These are phyloP conservation scores for Rickenella mellea DNA, from an alignment of 768 basidiomycete species.

Conservation along the genomic window DNA sequence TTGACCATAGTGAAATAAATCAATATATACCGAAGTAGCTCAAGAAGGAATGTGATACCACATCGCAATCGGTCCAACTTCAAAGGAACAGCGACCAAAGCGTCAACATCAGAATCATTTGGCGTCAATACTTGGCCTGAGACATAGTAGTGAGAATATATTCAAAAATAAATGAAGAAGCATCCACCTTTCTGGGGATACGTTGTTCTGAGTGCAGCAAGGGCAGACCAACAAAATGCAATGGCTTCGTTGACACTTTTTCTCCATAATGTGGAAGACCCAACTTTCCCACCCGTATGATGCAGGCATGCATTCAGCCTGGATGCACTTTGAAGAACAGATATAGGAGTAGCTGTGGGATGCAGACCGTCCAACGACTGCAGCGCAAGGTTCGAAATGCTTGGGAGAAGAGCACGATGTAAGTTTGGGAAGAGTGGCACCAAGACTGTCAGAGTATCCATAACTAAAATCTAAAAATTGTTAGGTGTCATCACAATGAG, in stretches of 20 bases:
- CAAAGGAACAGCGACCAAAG: slow-evolving; percentile 40
- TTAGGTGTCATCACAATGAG: neutral
- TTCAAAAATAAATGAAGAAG: slow-evolving; percentile 1
- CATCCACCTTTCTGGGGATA: slow-evolving; percentile 38
- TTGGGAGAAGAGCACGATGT: slow-evolving; percentile 43
- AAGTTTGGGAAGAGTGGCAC: slow-evolving; percentile 60
- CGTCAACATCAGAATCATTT: slow-evolving; percentile 24
- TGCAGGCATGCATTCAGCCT: slow-evolving; percentile 55
- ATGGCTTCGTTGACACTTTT: slow-evolving; percentile 67
- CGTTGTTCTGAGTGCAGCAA: slow-evolving; percentile 49
- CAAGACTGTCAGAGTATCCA: slow-evolving; percentile 42
- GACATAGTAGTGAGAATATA: neutral
- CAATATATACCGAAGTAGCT: slow-evolving; percentile 41
- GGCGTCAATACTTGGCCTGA: slow-evolving; percentile 7
- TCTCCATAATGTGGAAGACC: slow-evolving; percentile 61
- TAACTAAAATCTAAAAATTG: slow-evolving; percentile 31
- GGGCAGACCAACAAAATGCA: slow-evolving; percentile 54
- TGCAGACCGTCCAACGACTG: slow-evolving; percentile 47
- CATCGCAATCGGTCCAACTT: slow-evolving; percentile 54
- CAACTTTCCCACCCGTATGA: slow-evolving; percentile 72
- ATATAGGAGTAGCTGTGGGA: slow-evolving; percentile 29
- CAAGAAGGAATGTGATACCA: slow-evolving; percentile 38
- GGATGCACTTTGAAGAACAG: slow-evolving; percentile 39
- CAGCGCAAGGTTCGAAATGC: slow-evolving; percentile 45
- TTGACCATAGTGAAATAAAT: neutral